Evolutionary conservation across 352 stramenopile species (phyloP).

Genomic region (Bremia lactucae): DNA sequence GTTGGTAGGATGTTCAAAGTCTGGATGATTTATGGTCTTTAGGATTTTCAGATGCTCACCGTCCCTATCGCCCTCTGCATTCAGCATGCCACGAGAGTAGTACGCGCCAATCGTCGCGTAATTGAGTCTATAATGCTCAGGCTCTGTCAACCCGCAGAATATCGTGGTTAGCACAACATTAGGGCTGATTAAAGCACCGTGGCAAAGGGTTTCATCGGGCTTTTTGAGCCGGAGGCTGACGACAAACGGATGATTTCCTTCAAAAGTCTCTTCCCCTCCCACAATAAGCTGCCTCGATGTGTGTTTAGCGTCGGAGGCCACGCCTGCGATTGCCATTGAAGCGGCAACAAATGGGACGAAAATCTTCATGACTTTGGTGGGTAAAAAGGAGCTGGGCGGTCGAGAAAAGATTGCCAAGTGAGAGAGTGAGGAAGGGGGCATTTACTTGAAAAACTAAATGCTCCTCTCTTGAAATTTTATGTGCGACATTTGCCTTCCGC

Average conservation of each 20-base stretch:
- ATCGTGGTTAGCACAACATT: constrained; percentile 16
- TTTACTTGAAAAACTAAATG: too few species aligned
- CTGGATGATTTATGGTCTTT: constrained; percentile 1
- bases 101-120: constrained; percentile 27
- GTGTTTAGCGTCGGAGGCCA: neutral
- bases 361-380: neutral
- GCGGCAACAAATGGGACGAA: neutral
- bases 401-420: too few species aligned
- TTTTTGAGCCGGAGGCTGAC: constrained; percentile 10
- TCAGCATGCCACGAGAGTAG: constrained; percentile 26
- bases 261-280: constrained; percentile 21
- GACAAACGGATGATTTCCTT: constrained; percentile 24
- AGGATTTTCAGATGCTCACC: constrained; percentile 7
- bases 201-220: constrained; percentile 2
- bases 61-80: too few species aligned
- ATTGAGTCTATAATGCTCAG: neutral
- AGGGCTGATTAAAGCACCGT: constrained; percentile 2
- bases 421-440: too few species aligned
- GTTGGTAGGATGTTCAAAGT: neutral
- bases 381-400: too few species aligned
- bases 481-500: too few species aligned
- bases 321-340: neutral
- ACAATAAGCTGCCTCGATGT: constrained; percentile 20
- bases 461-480: too few species aligned
- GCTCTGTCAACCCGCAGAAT: constrained; percentile 24